Conservation (phyloP, 495 filamentous ascomycete genomes). For the Daldinia caldariorum region DNA sequence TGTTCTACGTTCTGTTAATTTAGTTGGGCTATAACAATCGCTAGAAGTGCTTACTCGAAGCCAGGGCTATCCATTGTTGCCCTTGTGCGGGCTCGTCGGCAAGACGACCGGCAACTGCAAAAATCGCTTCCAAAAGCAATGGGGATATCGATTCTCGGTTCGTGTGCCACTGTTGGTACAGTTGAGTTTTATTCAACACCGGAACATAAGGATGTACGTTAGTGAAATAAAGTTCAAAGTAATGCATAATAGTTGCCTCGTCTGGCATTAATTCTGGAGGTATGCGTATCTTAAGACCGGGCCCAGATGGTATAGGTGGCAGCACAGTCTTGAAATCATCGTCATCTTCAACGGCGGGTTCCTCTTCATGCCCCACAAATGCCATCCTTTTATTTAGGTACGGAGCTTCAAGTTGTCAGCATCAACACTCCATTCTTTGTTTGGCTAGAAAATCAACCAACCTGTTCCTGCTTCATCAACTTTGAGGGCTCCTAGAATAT, state of each 20-base stretch:
- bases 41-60: constrained; percentile 72
- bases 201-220: constrained; percentile 98
- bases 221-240: constrained; percentile 92
- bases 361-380: constrained; percentile 66
- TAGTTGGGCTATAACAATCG: neutral
- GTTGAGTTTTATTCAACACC: constrained; percentile 81
- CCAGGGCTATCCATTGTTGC: constrained; percentile 93
- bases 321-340: constrained; percentile 72
- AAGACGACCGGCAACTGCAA: constrained; percentile 87
- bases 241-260: constrained; percentile 81
- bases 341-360: constrained; percentile 78
- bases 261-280: constrained; percentile 94
- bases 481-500: constrained; percentile 83
- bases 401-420: constrained; percentile 65
- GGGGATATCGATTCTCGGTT: constrained; percentile 89
- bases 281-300: constrained; percentile 83
- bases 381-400: constrained; percentile 80
- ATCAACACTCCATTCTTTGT: neutral
- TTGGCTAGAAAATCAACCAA: constrained; percentile 57
- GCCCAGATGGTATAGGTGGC: constrained; percentile 71
- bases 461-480: constrained; percentile 91
- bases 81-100: constrained; percentile 85
- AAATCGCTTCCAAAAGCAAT: constrained; percentile 91
- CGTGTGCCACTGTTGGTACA: constrained; percentile 93
- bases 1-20: constrained; percentile 68